Evolutionary conservation across 139 green algal species (phyloP), one percentile per base, ranked within the genome.

Genomic region (Coccomyxa sp.): DNA sequence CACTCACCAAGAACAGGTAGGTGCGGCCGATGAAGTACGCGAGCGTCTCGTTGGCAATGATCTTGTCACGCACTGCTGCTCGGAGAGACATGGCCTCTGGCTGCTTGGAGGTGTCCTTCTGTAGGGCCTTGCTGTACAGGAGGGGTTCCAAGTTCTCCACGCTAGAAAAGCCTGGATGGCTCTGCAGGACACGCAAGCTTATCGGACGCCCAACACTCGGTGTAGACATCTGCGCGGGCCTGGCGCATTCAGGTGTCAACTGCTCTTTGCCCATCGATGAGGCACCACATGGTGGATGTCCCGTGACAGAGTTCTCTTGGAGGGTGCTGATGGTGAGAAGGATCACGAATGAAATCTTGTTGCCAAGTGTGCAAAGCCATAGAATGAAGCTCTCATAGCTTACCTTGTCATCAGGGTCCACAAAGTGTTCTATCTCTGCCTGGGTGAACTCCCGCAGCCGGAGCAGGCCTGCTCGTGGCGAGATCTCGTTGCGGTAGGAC

Each of bases 361-460:
- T n/a, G n/a, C n/a, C n/a, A n/a, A n/a, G n/a, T n/a, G n/a, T n/a
- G n/a, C n/a, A n/a, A n/a, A n/a, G n/a, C n/a, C n/a, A n/a, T n/a
- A n/a, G n/a, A n/a, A n/a, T n/a, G n/a, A n/a, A n/a, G n/a, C n/a
- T n/a, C n/a, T n/a, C n/a, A n/a, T n/a, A n/a, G n/a, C 72, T 5
- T 31, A 85, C 84, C 84, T 99, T 99, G 82, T 98, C 83, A 7
- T 93, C 87, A 7, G 96, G 96, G 85, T 97, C 91, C 55, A 96
- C 90, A 85, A 99, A 99, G 86, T 99, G 96, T 91, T 99, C 96
- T 64, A 99, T 99, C 87, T 99, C 96, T 40, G 95, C 96, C 85
- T 97, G 93, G 14, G 96, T 99, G 89, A 99, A 99, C 90, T 99
- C 96, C 18, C 96, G 82, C 73, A 99, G 96, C 33, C 96, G 91